These are phyloP conservation scores for Phytopythium kandeliae DNA, from an alignment of 352 stramenopile genomes.

Conservation along the genomic window DNA sequence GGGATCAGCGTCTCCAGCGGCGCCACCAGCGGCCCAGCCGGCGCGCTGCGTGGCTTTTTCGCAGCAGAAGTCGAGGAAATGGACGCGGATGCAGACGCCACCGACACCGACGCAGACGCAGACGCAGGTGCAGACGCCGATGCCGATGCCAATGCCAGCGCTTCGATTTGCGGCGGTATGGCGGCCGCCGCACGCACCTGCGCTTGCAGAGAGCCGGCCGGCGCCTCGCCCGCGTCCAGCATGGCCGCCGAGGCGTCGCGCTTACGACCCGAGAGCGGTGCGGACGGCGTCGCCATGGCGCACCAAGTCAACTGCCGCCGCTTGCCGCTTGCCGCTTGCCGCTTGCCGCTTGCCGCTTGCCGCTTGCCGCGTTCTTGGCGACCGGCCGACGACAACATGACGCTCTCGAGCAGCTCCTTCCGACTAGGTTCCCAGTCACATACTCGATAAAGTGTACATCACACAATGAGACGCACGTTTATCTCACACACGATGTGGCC, in stretches of 20 bases:
- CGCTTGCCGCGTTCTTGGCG: no score
- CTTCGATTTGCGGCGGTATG: background rate
- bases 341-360: no score
- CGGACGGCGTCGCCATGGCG: background rate
- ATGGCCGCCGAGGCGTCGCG: constrained; percentile 5
- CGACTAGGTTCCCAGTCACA: background rate
- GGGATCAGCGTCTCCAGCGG: constrained; percentile 14
- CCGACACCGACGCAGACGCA: no score
- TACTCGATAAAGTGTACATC: background rate
- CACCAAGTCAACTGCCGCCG: background rate
- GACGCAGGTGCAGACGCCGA: no score
- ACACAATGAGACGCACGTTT: no score
- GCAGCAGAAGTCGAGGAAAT: no score
- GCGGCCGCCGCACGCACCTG: constrained; percentile 6
- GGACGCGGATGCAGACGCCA: no score
- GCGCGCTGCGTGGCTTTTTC: background rate
- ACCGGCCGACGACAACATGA: constrained; percentile 2
- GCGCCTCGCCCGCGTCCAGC: background rate
- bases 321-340: no score
- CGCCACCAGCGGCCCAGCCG: constrained; percentile 9
- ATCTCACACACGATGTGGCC: no score
- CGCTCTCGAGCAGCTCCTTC: background rate
- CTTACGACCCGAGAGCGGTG: constrained; percentile 4
- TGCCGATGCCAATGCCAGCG: no score
- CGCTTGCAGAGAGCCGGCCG: constrained; percentile 2